Evolutionary conservation across 1,284 basidiomycete genomes (phyloP).

Genomic region (Pseudozyma hubeiensis): DNA sequence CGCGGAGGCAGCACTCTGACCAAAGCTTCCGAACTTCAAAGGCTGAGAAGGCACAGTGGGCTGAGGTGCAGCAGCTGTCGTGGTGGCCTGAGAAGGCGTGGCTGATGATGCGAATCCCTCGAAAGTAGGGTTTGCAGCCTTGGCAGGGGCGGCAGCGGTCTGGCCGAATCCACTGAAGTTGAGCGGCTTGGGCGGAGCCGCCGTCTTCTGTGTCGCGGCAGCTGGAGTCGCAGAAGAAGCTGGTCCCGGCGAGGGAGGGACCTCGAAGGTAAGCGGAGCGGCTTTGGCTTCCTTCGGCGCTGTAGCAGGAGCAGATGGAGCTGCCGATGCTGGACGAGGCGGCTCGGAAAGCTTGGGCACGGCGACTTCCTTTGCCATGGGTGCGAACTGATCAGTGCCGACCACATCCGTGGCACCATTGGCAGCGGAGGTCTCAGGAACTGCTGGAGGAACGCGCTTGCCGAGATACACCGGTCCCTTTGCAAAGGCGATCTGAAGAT

Average conservation of each 20-base stretch:
- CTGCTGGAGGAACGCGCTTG: constrained; percentile 25
- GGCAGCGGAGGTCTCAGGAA: background rate
- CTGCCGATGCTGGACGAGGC: constrained; percentile 6
- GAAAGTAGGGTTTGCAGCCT: constrained; percentile 5
- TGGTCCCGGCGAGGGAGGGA: constrained; percentile 19
- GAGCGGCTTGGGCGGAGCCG: constrained; percentile 14
- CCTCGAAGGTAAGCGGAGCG: constrained; percentile 12
- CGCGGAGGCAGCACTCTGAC: background rate
- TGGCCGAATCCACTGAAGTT: constrained; percentile 13
- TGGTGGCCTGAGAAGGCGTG: background rate
- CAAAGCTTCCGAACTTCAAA: constrained; percentile 6
- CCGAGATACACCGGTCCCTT: constrained; percentile 55
- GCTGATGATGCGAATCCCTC: constrained; percentile 8
- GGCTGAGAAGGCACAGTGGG: background rate
- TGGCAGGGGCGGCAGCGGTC: constrained; percentile 3
- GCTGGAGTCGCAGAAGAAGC: constrained; percentile 3
- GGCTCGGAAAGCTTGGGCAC: constrained; percentile 27
- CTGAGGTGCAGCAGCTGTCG: constrained; percentile 2
- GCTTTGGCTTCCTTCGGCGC: background rate
- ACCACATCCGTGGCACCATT: background rate
- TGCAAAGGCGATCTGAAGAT: constrained; percentile 59
- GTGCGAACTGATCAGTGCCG: constrained; percentile 16
- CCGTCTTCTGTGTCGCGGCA: constrained; percentile 4
- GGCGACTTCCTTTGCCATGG: constrained; percentile 13
- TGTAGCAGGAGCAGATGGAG: constrained; percentile 5